Percentiles rank a stretch among this genome's conserved stretches.
phyloP scores from a whole-genome alignment of 2,329 filamentous ascomycete species.

The Leptographium lundbergii region DNA sequence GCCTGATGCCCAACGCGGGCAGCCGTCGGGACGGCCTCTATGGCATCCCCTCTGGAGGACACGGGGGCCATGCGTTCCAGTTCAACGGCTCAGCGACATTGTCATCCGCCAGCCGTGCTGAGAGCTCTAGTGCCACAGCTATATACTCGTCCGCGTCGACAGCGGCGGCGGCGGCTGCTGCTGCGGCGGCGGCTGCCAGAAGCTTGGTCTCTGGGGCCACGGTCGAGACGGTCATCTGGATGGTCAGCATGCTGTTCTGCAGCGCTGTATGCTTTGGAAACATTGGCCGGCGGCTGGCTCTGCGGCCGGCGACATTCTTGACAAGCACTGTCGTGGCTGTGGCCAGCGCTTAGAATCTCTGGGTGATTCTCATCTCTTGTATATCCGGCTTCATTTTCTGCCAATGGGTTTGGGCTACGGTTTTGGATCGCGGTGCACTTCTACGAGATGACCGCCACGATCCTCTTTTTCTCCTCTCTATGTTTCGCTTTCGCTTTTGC shows the following conservation, averaged over 20 bases:
- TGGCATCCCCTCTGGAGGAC: constrained; percentile 10
- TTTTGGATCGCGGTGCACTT: background rate
- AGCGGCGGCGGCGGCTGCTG: background rate
- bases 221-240: constrained; percentile 70
- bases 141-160: background rate
- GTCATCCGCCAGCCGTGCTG: background rate
- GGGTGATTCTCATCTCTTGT: background rate
- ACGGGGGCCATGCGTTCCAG: background rate
- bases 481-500: background rate
- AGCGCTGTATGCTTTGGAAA: constrained; percentile 94
- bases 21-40: constrained; percentile 17
- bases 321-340: background rate
- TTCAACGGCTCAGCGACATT: background rate
- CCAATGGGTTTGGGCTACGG: background rate
- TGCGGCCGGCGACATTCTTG: constrained; percentile 15
- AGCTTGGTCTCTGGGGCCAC: constrained; percentile 25
- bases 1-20: constrained; percentile 60
- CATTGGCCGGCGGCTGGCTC: constrained; percentile 70
- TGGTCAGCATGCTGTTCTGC: constrained; percentile 87
- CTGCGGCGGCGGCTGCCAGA: background rate
- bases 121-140: background rate
- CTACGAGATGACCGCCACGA: background rate
- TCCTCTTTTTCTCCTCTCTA: background rate
- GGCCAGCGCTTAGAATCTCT: background rate
- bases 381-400: background rate